Percentiles rank a stretch among this genome's conserved stretches.
These are phyloP conservation scores for Actinidia chinensis DNA, from an alignment of 179 eudicot species.

Conservation along the genomic window DNA sequence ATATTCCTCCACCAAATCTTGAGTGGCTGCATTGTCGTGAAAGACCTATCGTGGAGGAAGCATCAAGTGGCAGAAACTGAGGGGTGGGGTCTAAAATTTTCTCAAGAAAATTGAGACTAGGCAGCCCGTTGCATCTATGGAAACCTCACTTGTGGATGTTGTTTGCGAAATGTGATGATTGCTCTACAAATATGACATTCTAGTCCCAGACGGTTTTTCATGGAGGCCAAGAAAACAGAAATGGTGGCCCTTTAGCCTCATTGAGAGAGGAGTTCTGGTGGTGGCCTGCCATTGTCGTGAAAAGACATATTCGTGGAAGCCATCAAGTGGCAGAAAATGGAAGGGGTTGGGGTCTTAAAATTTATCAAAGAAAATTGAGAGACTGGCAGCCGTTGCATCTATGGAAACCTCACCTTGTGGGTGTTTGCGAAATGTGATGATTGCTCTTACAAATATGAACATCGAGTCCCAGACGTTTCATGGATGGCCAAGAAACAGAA, in stretches of 20 bases:
- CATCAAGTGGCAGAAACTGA: constrained; percentile 39
- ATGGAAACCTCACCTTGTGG: too few species aligned
- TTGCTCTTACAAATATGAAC: too few species aligned
- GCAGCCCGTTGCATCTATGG: constrained; percentile 21
- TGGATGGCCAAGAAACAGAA: too few species aligned
- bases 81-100: constrained; percentile 95
- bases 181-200: constrained; percentile 50
- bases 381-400: too few species aligned
- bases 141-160: constrained; percentile 29
- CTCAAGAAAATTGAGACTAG: constrained; percentile 48
- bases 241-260: constrained; percentile 59
- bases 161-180: constrained; percentile 28
- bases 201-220: constrained; percentile 74
- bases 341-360: too few species aligned
- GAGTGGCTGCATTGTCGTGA: constrained; percentile 80
- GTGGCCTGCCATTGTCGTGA: constrained; percentile 74
- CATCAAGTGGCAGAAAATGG: too few species aligned
- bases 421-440: too few species aligned
- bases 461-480: too few species aligned
- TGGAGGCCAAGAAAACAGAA: constrained; percentile 57
- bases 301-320: too few species aligned
- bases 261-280: constrained; percentile 65
- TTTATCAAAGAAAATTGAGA: too few species aligned
- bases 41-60: constrained; percentile 34
- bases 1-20: constrained; percentile 46